These are phyloP conservation scores for Beauveria scarabaeidicola DNA, from an alignment of 2,329 filamentous ascomycete genomes.

Conservation along the genomic window DNA sequence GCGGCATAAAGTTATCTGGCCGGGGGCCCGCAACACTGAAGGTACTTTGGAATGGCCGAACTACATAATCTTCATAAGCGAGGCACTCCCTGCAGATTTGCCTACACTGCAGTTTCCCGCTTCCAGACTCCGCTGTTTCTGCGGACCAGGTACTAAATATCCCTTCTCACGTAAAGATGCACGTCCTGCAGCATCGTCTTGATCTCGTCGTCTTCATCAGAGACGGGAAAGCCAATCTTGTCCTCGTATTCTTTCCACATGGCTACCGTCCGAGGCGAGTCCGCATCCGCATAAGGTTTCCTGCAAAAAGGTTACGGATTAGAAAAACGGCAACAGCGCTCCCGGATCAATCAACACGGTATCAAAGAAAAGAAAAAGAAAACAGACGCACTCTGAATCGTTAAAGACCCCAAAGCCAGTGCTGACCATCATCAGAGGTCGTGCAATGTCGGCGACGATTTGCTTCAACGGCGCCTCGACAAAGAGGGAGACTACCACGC, in stretches of 20 bases:
- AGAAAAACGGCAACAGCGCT: background rate
- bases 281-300: slow-evolving; percentile 1
- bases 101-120: too few relatives aligned
- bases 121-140: too few relatives aligned
- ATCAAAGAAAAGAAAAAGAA: background rate
- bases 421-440: slow-evolving; percentile 10
- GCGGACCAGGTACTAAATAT: background rate
- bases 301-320: background rate
- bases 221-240: background rate
- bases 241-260: slow-evolving; percentile 8
- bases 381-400: background rate
- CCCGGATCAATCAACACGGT: too few relatives aligned
- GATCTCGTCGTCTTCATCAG: background rate
- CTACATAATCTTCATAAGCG: too few relatives aligned
- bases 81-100: too few relatives aligned
- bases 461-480: slow-evolving; percentile 15
- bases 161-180: background rate
- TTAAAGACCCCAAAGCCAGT: background rate
- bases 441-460: slow-evolving; percentile 16
- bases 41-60: too few relatives aligned
- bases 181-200: background rate
- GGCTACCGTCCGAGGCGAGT: slow-evolving; percentile 13
- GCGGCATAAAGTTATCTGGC: too few relatives aligned
- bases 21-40: too few relatives aligned
- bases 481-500: slow-evolving; percentile 11